Percentiles rank a stretch among this genome's conserved stretches.
These are phyloP conservation scores for Flueggea neowawraea DNA, from an alignment of 441 rosid genomes.

Conservation along the genomic window DNA sequence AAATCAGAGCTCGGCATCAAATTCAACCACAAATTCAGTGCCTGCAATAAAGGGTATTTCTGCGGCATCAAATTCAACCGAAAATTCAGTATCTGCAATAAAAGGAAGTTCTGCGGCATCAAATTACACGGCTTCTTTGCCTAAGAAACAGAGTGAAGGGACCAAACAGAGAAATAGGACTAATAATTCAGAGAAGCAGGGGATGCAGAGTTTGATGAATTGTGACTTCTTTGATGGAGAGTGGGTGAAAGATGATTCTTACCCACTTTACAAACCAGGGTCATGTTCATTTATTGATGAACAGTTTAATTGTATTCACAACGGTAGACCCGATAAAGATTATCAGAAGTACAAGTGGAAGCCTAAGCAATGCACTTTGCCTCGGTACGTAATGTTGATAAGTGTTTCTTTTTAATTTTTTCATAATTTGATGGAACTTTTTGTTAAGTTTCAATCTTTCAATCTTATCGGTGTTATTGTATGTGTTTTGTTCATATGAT, in stretches of 20 bases:
- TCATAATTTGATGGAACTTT: not conserved
- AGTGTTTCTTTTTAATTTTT: not conserved
- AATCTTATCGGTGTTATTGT: too few species aligned
- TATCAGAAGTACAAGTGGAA: constrained; percentile 81
- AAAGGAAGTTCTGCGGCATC: constrained; percentile 20
- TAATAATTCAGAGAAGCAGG: constrained; percentile 28
- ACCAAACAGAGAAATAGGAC: constrained; percentile 25
- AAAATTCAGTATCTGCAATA: constrained; percentile 16
- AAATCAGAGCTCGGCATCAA: constrained; percentile 7
- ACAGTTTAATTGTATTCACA: constrained; percentile 72
- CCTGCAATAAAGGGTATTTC: constrained; percentile 19
- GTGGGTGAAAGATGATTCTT: constrained; percentile 82
- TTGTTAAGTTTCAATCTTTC: not conserved
- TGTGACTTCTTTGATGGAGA: constrained; percentile 84
- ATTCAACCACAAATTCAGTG: constrained; percentile 12
- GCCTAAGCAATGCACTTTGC: constrained; percentile 76
- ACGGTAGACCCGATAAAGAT: constrained; percentile 75
- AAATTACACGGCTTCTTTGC: constrained; percentile 32
- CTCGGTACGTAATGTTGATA: constrained; percentile 41
- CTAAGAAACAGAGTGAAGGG: constrained; percentile 26
- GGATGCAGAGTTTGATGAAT: constrained; percentile 38
- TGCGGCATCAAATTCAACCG: constrained; percentile 21
- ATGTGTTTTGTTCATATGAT: too few species aligned
- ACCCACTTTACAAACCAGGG: constrained; percentile 86
- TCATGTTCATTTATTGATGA: constrained; percentile 79